Evolutionary conservation across 75 land plant species (phyloP), one percentile per base, ranked within the genome.

Genomic region (Pinus albicaulis): DNA sequence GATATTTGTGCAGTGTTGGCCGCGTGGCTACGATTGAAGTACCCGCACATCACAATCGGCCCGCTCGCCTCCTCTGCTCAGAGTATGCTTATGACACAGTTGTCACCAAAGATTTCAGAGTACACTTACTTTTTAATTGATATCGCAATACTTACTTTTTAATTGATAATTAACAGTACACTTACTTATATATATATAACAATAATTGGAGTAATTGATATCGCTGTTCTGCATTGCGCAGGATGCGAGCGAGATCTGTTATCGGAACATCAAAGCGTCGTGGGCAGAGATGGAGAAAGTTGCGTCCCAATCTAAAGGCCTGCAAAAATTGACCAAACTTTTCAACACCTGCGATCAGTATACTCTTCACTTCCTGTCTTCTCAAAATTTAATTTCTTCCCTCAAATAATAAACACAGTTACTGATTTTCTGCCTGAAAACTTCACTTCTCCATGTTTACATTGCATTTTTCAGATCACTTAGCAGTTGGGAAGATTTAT

Each of bases 11-110:
- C 22, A 59, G 61, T 59, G 61, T 23, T 59, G 23, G 61, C 61
- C 3, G 20, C 61, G 2, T 59, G 61, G 53, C 0, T 28, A 15
- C 57, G 69, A 20, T 76, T 92, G 25, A 92, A 92, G 71, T 92
- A 92, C 72, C 94, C 92, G 0, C 94, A 92, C 58, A 75, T 89
- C 62, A 85, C 84, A 15, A 77, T 92, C 13, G 94, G 94, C 52
- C 89, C 94, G 24, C 72, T 89, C n/a, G 89, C 94, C 15, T 88
- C 94, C 0, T 92, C 94, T 3, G 92, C 94, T 5, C 93, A 91
- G 0, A 82, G 89, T 58, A 84, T 76, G 83, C 79, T 2, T 90
- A 87, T 58, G 76, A 79, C 75, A 71, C 56, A 22, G 75, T 83
- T 65, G 92, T 87, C 56, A 77, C 80, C 78, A 79, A 81, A 61